Base-by-base conservation (phyloP, 1,284 basidiomycete species). In the Sporisorium sorghi region DNA sequence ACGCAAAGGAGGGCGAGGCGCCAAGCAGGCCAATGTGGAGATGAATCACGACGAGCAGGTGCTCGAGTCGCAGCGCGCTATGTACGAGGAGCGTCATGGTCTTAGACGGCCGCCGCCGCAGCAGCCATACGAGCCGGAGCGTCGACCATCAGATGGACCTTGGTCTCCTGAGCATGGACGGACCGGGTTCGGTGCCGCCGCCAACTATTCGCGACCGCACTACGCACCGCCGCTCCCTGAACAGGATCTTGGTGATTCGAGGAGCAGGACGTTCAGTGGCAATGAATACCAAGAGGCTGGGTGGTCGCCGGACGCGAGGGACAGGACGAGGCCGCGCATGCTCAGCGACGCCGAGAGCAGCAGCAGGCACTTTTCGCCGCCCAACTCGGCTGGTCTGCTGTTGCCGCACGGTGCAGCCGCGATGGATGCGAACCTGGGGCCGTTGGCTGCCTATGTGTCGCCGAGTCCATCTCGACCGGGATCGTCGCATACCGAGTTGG, bases 1-100 rank as follows among this genome's bases (percentile, higher is more conserved):
- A 32, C 73, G 69, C 48, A 74, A 74, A 39, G 66, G 66, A 12
- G 66, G 72, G 2, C 61, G 72, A 39, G 60, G 57, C 39, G 52
- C 43, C 48, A 61, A 57, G 47, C 42, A 56, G 7, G 55, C 47
- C 51, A 58, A 63, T 21, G 55, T 44, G 1, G 59, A 68, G 23
- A 12, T 55, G 17, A 56, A 53, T n/a, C 55, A 50, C 26, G 71
- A 77, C 15, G 72, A 66, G 48, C 54, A 67, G 65, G 56, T 57
- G 24, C 35, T 74, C 24, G 71, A 73, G 53, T 32, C 62, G 3
- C 75, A 77, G 56, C 53, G 67, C n/a, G 72, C 72, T 35, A 72
- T 77, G 63, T 71, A 71, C 52, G 72, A 77, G 30, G 73, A 58
- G 49, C 53, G 62, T 43, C 26, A 56, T 46, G 52, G 55, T 14